Evolutionary conservation across 345 rosid genomes (phyloP).

Genomic region (Melaleuca alternifolia): DNA sequence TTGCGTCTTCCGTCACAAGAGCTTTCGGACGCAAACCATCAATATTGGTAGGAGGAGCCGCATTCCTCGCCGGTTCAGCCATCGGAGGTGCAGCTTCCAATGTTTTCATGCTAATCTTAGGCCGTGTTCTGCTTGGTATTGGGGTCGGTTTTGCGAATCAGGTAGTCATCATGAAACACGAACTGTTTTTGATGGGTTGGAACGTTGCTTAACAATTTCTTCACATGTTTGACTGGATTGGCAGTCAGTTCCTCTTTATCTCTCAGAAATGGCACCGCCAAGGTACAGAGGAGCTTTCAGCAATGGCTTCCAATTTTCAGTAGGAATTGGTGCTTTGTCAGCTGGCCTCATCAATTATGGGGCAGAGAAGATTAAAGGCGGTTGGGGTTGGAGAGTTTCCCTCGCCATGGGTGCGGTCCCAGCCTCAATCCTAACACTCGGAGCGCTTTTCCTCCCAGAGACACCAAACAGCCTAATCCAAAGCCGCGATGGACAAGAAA

Average conservation of each 20-base stretch:
- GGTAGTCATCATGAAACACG: slow-evolving; percentile 13
- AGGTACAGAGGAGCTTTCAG: slow-evolving; percentile 68
- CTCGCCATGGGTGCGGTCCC: slow-evolving; percentile 60
- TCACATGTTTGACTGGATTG: background rate
- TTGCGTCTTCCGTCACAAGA: slow-evolving; percentile 49
- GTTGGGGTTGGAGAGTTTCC: slow-evolving; percentile 77
- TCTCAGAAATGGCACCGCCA: slow-evolving; percentile 82
- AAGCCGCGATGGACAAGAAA: slow-evolving; percentile 5
- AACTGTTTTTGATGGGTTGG: background rate
- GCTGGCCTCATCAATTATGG: slow-evolving; percentile 58
- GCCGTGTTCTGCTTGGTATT: slow-evolving; percentile 59
- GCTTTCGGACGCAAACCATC: slow-evolving; percentile 57
- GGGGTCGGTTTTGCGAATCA: slow-evolving; percentile 77
- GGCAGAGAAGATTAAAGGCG: slow-evolving; percentile 45
- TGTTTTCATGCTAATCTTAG: slow-evolving; percentile 48
- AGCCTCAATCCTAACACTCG: slow-evolving; percentile 45
- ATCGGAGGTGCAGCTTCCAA: slow-evolving; percentile 47
- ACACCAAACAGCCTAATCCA: slow-evolving; percentile 67
- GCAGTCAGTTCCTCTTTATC: slow-evolving; percentile 78
- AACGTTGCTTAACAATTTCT: background rate
- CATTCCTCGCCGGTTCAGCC: slow-evolving; percentile 54
- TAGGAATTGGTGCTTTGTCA: slow-evolving; percentile 43
- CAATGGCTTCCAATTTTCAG: slow-evolving; percentile 57
- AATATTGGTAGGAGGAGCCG: slow-evolving; percentile 43
- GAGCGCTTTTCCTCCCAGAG: slow-evolving; percentile 59